Evolutionary conservation across 306 rosid species (phyloP).

Genomic region (Cucumis cinereus): DNA sequence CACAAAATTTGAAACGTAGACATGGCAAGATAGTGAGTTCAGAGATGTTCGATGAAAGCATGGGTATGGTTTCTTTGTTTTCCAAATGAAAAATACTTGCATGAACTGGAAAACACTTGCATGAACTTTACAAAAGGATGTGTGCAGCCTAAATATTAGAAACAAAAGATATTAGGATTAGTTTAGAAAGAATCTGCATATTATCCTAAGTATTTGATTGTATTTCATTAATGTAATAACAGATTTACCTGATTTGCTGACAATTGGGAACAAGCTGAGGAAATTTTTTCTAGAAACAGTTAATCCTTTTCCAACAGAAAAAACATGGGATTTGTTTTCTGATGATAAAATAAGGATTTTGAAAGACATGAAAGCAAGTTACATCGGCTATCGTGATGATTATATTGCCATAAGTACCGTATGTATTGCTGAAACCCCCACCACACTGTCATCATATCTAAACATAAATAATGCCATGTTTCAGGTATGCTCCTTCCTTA

Average conservation of each 20-base stretch:
- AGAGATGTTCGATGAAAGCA: neutral
- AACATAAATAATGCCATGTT: neutral
- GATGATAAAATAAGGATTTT: slow-evolving; percentile 8
- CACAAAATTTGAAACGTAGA: neutral
- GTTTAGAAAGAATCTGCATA: neutral
- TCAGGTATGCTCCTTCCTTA: slow-evolving; percentile 2
- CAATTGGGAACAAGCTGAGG: neutral
- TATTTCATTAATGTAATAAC: neutral
- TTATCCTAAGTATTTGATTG: neutral
- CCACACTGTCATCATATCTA: neutral
- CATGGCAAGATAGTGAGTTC: neutral
- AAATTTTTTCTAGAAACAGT: neutral
- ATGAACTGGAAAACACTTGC: too few species aligned
- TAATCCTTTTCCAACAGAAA: slow-evolving; percentile 7
- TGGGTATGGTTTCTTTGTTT: slow-evolving; percentile 2
- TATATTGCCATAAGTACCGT: slow-evolving; percentile 9
- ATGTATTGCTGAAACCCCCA: slow-evolving; percentile 7
- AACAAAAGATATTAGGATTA: too few species aligned
- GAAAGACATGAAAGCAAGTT: neutral
- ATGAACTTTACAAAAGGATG: too few species aligned
- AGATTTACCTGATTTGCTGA: neutral
- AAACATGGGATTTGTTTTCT: slow-evolving; percentile 6
- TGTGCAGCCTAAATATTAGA: too few species aligned
- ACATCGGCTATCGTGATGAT: neutral
- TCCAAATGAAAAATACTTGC: neutral